These are phyloP conservation scores for Plantago lanceolata DNA, from an alignment of 305 asterid genomes.

Conservation along the genomic window DNA sequence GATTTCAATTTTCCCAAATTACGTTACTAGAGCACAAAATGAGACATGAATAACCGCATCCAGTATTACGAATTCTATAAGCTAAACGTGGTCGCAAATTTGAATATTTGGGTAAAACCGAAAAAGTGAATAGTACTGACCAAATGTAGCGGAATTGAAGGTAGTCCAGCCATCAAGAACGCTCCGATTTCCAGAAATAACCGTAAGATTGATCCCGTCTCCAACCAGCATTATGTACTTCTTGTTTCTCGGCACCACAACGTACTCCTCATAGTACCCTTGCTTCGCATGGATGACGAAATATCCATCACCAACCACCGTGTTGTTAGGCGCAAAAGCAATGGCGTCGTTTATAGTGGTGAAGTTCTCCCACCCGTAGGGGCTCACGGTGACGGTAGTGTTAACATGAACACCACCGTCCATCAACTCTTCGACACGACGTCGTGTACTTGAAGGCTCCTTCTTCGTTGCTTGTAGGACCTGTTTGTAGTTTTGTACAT, in stretches of 20 bases:
- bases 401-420: slow-evolving; percentile 9
- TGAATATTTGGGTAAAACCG: neutral
- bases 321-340: slow-evolving; percentile 12
- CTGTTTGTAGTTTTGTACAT: neutral
- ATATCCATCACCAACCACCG: slow-evolving; percentile 4
- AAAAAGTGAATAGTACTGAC: neutral
- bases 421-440: neutral
- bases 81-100: neutral
- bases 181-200: slow-evolving; percentile 5
- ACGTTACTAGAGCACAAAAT: too few species aligned
- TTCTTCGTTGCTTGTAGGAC: neutral
- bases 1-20: too few species aligned
- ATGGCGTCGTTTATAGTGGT: slow-evolving; percentile 1
- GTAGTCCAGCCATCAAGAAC: slow-evolving; percentile 15
- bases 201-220: neutral
- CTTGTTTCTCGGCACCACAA: slow-evolving; percentile 7
- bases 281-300: slow-evolving; percentile 9
- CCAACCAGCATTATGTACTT: slow-evolving; percentile 12
- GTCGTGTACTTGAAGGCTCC: neutral
- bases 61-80: too few species aligned
- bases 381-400: slow-evolving; percentile 5
- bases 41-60: too few species aligned
- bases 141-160: slow-evolving; percentile 11
- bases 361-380: slow-evolving; percentile 4
- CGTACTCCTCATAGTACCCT: slow-evolving; percentile 8